Base-by-base conservation (phyloP, 495 filamentous ascomycete species). In the Hypoxylon cercidicola region DNA sequence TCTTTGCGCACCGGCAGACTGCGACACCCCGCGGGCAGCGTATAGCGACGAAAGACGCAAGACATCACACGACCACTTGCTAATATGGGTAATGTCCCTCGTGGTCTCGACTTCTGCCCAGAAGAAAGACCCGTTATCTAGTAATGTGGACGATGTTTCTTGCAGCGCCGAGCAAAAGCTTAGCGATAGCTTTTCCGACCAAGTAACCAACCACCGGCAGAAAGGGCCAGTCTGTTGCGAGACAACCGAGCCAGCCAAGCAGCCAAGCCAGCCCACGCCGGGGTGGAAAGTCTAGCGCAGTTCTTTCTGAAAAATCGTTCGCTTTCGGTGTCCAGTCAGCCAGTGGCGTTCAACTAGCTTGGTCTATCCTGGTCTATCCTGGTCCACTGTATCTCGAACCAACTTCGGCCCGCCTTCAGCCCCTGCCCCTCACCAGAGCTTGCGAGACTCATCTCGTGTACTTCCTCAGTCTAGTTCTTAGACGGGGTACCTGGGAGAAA, bases 31-130 rank as follows among this genome's bases (percentile, higher is more conserved):
- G 30, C 30, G 7, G 30, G 30, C 9, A 32, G 30, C 7, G 54
- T 40, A 62, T 40, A 62, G 49, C 28, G 45, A 64, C 60, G 45
- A n/a, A 55, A 57, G 57, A 62, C 52, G 51, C 60, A 65, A 64
- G 35, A 52, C 55, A 64, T 71, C 71, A 74, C 71, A 66, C 71
- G 71, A 74, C 49, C 71, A 72, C 63, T 71, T 74, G 53, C 71
- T 60, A 49, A 56, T 64, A 66, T 30, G 58, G 69, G 71, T 60
- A 69, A 68, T 56, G 50, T 50, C 43, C 19, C 44, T 57, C 1
- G 23, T 55, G 64, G 59, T 60, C 64, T 50, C 57, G 64, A 60
- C 59, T 63, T 7, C 57, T 57, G 57, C 64, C 64, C 16, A 62
- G 64, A 47, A n/a, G 19, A 30, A 55, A 23, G 41, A 30, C 44